These are phyloP conservation scores for Spongospora subterranea DNA, from an alignment of 208 protist species.

Conservation along the genomic window DNA sequence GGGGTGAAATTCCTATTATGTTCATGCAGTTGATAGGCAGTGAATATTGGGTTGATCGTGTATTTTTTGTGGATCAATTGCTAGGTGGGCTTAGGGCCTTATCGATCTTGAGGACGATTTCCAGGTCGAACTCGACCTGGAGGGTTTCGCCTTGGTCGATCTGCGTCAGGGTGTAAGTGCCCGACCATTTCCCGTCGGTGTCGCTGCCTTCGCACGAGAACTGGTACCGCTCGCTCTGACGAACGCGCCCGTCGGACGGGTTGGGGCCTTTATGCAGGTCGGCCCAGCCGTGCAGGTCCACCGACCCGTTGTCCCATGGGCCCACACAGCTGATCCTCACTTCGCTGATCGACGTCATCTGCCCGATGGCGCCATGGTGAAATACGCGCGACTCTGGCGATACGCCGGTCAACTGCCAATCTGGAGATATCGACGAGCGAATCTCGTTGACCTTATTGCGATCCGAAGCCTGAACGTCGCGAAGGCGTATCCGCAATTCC, in stretches of 20 bases:
- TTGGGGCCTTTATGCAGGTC: conserved; percentile 28
- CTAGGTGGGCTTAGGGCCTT: not conserved
- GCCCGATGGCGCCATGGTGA: conserved; percentile 36
- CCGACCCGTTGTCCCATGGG: not conserved
- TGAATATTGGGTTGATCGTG: too few relatives aligned
- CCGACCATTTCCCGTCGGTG: not conserved
- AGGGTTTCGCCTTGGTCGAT: not conserved
- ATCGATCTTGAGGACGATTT: not conserved
- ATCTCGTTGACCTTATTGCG: not conserved
- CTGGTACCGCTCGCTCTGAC: conserved; percentile 31
- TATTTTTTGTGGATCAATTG: too few relatives aligned
- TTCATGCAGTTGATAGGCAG: too few relatives aligned
- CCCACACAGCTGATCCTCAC: conserved; percentile 24
- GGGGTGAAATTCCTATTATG: too few relatives aligned
- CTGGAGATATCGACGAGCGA: not conserved
- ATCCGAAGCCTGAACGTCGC: conserved; percentile 4
- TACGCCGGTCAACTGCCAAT: not conserved
- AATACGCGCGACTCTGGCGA: not conserved
- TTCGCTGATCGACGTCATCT: conserved; percentile 28
- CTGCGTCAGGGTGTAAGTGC: conserved; percentile 40
- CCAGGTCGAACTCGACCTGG: conserved; percentile 27
- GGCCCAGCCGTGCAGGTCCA: not conserved
- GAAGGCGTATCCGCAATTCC: not conserved
- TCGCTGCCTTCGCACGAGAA: not conserved
- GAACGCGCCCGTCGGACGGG: not conserved